Percentiles rank a stretch among this genome's conserved stretches.
phyloP scores from a whole-genome alignment of 2,329 filamentous ascomycete genomes.

The Phoma herbarum region DNA sequence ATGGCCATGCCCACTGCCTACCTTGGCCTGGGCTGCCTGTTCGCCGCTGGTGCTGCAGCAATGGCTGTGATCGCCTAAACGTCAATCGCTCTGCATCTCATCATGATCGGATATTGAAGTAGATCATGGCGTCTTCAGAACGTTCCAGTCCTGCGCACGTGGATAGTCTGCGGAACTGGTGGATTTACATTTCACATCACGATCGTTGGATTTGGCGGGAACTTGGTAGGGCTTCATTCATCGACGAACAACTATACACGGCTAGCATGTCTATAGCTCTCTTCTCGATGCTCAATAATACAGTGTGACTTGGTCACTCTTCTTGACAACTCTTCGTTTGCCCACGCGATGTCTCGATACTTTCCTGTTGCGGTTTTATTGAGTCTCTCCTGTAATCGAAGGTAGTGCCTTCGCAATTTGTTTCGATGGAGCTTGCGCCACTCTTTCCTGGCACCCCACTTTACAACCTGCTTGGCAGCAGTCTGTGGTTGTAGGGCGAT shows the following conservation, averaged over 20 bases:
- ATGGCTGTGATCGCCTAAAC: slow-evolving; percentile 33
- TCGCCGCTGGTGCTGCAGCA: slow-evolving; percentile 35
- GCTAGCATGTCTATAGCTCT: slow-evolving; percentile 27
- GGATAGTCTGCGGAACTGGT: slow-evolving; percentile 2
- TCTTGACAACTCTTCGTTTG: background rate
- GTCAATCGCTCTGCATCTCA: slow-evolving; percentile 3
- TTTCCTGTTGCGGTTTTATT: background rate
- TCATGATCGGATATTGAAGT: slow-evolving; percentile 5
- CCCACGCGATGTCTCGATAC: background rate
- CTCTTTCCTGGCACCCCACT: background rate
- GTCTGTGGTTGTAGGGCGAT: background rate
- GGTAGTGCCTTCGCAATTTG: background rate
- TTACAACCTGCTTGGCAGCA: background rate
- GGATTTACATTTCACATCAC: slow-evolving; percentile 16
- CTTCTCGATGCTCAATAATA: slow-evolving; percentile 28
- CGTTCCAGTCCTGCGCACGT: background rate
- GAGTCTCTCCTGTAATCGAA: background rate
- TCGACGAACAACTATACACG: slow-evolving; percentile 26
- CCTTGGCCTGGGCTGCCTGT: slow-evolving; percentile 30
- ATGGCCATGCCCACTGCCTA: slow-evolving; percentile 32
- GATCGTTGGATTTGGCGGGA: slow-evolving; percentile 24
- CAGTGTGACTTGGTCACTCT: slow-evolving; percentile 22
- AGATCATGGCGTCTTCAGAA: slow-evolving; percentile 1
- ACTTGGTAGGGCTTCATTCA: slow-evolving; percentile 17
- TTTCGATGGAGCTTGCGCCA: background rate